Percentiles rank a stretch among this genome's conserved stretches.
Conservation (phyloP, 352 stramenopile species). For the Phytophthora sp. region DNA sequence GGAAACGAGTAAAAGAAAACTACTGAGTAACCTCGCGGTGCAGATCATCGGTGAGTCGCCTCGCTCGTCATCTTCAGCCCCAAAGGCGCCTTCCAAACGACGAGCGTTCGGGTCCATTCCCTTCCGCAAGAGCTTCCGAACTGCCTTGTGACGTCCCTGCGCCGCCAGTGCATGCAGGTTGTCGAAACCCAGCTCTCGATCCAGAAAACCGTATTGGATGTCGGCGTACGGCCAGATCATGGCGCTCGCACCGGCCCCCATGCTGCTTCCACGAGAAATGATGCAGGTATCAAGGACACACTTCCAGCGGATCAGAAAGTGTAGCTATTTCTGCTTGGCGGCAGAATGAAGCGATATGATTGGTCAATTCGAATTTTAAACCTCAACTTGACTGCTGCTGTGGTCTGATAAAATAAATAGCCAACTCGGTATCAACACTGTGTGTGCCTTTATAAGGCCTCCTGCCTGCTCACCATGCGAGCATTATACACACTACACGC, state of each 20-base stretch:
- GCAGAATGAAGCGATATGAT: slow-evolving; percentile 2
- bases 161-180: slow-evolving; percentile 59
- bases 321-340: slow-evolving; percentile 18
- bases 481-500: slow-evolving; percentile 15
- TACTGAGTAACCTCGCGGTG: slow-evolving; percentile 56
- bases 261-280: slow-evolving; percentile 8
- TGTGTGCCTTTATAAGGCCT: background rate
- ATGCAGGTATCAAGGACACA: too few relatives aligned
- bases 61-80: slow-evolving; percentile 51
- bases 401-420: too few relatives aligned
- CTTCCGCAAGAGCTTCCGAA: slow-evolving; percentile 56
- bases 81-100: slow-evolving; percentile 31
- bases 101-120: slow-evolving; percentile 67
- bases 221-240: slow-evolving; percentile 64
- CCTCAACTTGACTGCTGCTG: too few relatives aligned
- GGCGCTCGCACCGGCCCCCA: slow-evolving; percentile 60
- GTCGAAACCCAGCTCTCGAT: slow-evolving; percentile 57
- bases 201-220: slow-evolving; percentile 60
- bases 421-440: background rate
- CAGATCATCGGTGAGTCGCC: slow-evolving; percentile 70
- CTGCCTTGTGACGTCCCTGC: slow-evolving; percentile 43
- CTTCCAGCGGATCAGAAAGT: background rate
- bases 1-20: too few relatives aligned
- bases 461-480: slow-evolving; percentile 3
- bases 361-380: slow-evolving; percentile 9